phyloP scores from a whole-genome alignment of 2,329 filamentous ascomycete genomes.

The Ophiostoma quercus region DNA sequence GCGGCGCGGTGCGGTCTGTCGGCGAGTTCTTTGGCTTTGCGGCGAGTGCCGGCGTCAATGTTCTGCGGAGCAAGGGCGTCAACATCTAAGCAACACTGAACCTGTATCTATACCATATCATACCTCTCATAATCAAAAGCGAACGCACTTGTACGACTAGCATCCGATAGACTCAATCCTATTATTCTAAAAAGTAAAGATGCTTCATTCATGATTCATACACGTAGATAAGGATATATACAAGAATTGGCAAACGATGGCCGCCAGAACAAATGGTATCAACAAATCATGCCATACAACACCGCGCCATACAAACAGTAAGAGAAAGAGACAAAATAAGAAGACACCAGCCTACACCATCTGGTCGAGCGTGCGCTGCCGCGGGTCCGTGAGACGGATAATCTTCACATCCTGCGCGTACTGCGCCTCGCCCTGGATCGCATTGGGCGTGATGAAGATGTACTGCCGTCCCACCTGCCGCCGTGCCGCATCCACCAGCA shows the following conservation, averaged over 20 bases:
- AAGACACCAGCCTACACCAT: not conserved
- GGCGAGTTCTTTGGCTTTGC: slow-evolving; percentile 80
- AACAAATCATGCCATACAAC: not conserved
- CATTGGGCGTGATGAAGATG: slow-evolving; percentile 92
- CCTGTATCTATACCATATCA: not conserved
- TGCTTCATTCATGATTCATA: not conserved
- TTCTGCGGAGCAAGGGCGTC: slow-evolving; percentile 81
- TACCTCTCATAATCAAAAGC: slow-evolving; percentile 1
- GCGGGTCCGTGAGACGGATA: slow-evolving; percentile 62
- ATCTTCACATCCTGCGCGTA: slow-evolving; percentile 69
- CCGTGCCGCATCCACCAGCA: slow-evolving; percentile 82
- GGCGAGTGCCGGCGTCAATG: slow-evolving; percentile 68
- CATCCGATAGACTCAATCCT: not conserved
- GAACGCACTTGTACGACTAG: slow-evolving; percentile 8
- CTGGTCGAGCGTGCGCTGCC: slow-evolving; percentile 45
- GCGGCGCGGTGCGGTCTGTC: slow-evolving; percentile 57
- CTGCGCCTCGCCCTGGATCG: slow-evolving; percentile 57
- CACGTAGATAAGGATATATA: not conserved
- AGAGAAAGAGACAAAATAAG: not conserved
- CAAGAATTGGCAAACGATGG: not conserved
- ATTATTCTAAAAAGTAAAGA: no score
- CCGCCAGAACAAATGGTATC: not conserved
- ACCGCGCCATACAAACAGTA: not conserved
- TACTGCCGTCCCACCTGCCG: slow-evolving; percentile 87
- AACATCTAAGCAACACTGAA: slow-evolving; percentile 53